Conservation (phyloP, 306 rosid species). For the Cyclanthera cordifolia region DNA sequence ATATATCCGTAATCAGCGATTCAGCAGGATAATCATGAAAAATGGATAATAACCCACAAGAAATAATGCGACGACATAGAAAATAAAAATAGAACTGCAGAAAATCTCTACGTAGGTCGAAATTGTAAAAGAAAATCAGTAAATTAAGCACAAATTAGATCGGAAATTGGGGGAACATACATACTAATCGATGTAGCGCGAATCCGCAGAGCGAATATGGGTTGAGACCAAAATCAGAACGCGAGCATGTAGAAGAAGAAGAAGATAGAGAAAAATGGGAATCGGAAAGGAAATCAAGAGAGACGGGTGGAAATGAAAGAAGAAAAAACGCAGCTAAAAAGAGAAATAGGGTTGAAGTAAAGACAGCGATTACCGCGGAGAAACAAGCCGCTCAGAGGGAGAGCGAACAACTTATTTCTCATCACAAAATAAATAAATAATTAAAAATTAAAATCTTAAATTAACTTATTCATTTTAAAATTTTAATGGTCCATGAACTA, state of each 20-base stretch:
- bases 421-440: too few relatives aligned
- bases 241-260: background rate
- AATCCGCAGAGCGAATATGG: background rate
- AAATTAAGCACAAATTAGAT: background rate
- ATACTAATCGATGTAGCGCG: background rate
- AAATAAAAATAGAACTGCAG: background rate
- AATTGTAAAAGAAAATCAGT: background rate
- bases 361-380: too few relatives aligned
- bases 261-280: background rate
- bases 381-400: too few relatives aligned
- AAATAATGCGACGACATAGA: background rate
- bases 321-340: too few relatives aligned
- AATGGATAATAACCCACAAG: background rate
- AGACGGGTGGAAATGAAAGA: background rate
- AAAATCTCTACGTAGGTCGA: background rate
- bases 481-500: too few relatives aligned
- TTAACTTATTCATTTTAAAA: too few relatives aligned
- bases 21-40: background rate
- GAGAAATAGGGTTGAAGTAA: too few relatives aligned
- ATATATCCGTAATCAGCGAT: background rate
- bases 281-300: background rate
- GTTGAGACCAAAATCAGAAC: background rate
- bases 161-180: background rate
- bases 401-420: too few relatives aligned
- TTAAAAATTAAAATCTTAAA: too few relatives aligned